Base-by-base conservation (phyloP, 176 grass and related monocot species). In the Lolium rigidum region DNA sequence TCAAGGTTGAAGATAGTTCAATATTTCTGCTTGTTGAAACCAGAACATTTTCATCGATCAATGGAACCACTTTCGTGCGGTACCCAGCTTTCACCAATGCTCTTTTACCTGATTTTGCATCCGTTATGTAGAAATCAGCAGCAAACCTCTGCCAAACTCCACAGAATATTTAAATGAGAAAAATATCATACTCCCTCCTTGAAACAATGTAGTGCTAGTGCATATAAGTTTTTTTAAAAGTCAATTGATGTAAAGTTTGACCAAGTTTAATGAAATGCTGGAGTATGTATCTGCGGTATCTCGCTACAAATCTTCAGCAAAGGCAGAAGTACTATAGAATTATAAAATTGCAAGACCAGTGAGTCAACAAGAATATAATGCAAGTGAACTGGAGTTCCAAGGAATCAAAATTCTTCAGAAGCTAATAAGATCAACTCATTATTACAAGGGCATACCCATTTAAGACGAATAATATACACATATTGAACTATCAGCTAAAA, bases 101-200 rank as follows among this genome's bases (percentile, higher is more conserved):
- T 89, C 72, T 86, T 58, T 75, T 80, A 76, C 88, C 92, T 89
- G 97, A 91, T 93, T 94, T 96, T 69, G 87, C 69, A 88, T 99
- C 97, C 65, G 97, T 94, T 90, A 99, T 85, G 94, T 93, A 99
- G 84, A 99, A 99, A 90, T 99, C 97, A 90, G 92, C 90, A 78
- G 88, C 92, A 84, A 94, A 89, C 82, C 94, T 96, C 97, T 99
- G 92, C 81, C 79, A 60, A 91, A 76, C 77, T 37, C 85, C 78
- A 93, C 64, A 80, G 70, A 83, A 92, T 86, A 37, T 75, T 70
- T 57, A 50, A 80, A 91, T 92, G 84, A 92, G 91, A 48, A 87
- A 49, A 79, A 82, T 4, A 74, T 55, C 31, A 35, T 3, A 35
- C 31, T 35, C 31, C 31, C 31, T 35, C 31, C 31, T 35, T 35